A percentile compares a stretch with the other conserved stretches of the same genome.
phyloP scores from a whole-genome alignment of 495 filamentous ascomycete species.

The Hypoxylon rickii region DNA sequence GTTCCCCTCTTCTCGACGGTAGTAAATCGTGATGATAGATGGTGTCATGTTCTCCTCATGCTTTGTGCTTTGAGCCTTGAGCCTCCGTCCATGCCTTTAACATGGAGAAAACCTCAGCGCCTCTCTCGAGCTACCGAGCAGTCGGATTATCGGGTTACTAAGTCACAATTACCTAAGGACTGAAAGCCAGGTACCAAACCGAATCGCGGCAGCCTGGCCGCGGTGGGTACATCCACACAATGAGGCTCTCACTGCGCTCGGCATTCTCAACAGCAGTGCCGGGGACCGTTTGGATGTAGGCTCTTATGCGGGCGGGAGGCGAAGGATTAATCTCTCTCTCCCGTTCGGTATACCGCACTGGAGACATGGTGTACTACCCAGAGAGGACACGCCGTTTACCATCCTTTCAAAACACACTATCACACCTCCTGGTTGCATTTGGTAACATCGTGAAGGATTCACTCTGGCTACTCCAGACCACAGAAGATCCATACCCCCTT shows the following conservation, averaged over 20 bases:
- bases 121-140: no score
- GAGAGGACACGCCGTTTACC: constrained; percentile 21
- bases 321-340: constrained; percentile 26
- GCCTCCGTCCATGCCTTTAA: constrained; percentile 2
- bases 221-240: background rate
- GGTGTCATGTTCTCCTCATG: constrained; percentile 21
- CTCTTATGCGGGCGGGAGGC: constrained; percentile 27
- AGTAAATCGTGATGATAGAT: constrained; percentile 5
- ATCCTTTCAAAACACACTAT: constrained; percentile 24
- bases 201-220: constrained; percentile 6
- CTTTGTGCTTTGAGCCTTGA: background rate
- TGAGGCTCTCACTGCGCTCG: constrained; percentile 9
- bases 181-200: no score
- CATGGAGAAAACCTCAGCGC: constrained; percentile 23
- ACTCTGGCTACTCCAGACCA: constrained; percentile 11
- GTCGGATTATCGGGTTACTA: no score
- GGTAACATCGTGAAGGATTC: constrained; percentile 23
- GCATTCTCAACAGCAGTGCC: constrained; percentile 7
- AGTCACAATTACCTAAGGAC: no score
- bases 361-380: constrained; percentile 5
- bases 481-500: constrained; percentile 19
- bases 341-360: constrained; percentile 15
- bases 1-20: constrained; percentile 12
- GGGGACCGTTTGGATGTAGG: constrained; percentile 17
- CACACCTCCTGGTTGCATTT: constrained; percentile 26